Base-by-base conservation (phyloP, 345 rosid species). In the Syzygium jambos region DNA sequence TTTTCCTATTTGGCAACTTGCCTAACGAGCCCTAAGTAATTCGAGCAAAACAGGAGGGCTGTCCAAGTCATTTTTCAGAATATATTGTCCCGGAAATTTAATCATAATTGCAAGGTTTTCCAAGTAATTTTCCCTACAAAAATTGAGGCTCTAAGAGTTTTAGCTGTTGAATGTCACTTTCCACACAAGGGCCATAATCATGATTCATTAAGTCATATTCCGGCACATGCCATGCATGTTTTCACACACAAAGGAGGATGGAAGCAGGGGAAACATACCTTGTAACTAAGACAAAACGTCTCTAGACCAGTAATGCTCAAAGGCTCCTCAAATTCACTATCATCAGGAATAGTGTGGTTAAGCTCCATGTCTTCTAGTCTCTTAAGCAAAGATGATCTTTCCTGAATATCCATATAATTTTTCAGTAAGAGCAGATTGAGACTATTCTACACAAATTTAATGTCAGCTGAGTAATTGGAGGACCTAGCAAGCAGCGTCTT, bases 261-360 rank as follows among this genome's bases (percentile, higher is more conserved):
- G 25, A 14, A 13, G 25, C 80, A 73, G 14, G 49, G 49, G 27
- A 5, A 73, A 38, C 82, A 88, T 83, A 95, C 99, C 99, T 95
- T 98, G 92, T 96, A 96, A 93, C 98, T 95, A 92, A 98, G 95
- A 88, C 95, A 94, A 92, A 98, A 98, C 73, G 99, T 98, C 89
- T 96, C 99, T 88, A 98, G 96, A 88, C 99, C 99, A 56, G 97
- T 98, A 86, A 96, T 92, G 94, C 92, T 94, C 89, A 94, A 89
- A 73, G 93, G 95, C 91, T 94, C 97, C 85, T 95, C 98, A 63
- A 92, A 56, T 90, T 91, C 93, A 91, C 91, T 89, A 85, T 86
- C 86, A 90, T 92, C 96, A 87, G 93, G 89, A 73, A 91, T 55
- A 93, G 92, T 94, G 34, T 13, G 27, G 54, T 38, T 85, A 84